These are phyloP conservation scores for Leccinum obscurum DNA, from an alignment of 768 basidiomycete genomes.

Conservation along the genomic window DNA sequence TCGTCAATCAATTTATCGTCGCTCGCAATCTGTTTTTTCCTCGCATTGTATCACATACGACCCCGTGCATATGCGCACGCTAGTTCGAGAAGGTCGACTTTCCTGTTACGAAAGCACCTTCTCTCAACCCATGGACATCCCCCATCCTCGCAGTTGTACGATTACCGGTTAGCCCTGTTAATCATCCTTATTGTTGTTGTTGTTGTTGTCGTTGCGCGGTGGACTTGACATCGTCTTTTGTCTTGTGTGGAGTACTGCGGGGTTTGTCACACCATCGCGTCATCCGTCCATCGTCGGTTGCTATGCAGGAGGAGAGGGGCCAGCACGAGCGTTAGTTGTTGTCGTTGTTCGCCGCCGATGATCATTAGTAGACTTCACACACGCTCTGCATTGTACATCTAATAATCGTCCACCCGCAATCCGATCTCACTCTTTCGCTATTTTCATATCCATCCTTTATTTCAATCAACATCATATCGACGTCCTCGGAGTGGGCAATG, in stretches of 20 bases:
- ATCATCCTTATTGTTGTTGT: constrained; percentile 13
- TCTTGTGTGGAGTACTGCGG: constrained; percentile 17
- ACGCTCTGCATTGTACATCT: constrained; percentile 31
- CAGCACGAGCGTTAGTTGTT: constrained; percentile 1
- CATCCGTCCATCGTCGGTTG: constrained; percentile 15
- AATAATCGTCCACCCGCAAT: constrained; percentile 5
- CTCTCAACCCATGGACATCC: constrained; percentile 17
- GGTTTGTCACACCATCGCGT: constrained; percentile 1
- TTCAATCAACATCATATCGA: constrained; percentile 1
- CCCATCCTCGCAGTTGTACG: constrained; percentile 27
- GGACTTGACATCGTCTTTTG: background rate
- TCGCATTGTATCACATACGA: constrained; percentile 35
- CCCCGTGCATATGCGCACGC: constrained; percentile 37
- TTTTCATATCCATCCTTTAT: background rate
- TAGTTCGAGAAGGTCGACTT: constrained; percentile 21
- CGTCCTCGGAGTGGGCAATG: constrained; percentile 25
- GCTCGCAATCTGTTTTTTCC: constrained; percentile 30
- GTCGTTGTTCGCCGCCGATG: background rate
- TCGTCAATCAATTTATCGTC: constrained; percentile 32
- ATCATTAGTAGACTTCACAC: constrained; percentile 23
- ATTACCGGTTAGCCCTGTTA: constrained; percentile 13
- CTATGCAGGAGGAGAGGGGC: constrained; percentile 25
- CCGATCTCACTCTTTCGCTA: constrained; percentile 6
- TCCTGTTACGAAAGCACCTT: background rate
- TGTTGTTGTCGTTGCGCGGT: background rate